phyloP scores from a whole-genome alignment of 495 filamentous ascomycete species.

The Neurospora sp. region DNA sequence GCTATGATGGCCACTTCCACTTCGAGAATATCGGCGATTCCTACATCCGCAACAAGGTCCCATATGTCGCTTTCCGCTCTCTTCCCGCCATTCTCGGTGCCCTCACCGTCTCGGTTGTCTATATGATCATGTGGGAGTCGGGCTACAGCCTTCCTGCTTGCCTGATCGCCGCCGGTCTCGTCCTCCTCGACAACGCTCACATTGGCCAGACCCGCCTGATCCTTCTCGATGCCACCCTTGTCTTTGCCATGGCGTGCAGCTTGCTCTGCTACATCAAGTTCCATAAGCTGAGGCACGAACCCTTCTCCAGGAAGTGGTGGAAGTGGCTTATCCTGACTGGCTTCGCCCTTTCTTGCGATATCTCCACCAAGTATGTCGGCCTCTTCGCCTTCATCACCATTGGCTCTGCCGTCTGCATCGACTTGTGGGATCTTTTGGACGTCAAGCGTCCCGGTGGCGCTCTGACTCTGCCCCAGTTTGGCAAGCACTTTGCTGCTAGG shows the following conservation, averaged over 20 bases:
- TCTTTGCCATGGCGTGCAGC: slow-evolving; percentile 91
- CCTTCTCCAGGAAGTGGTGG: slow-evolving; percentile 96
- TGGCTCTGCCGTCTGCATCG: slow-evolving; percentile 83
- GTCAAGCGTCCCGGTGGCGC: slow-evolving; percentile 71
- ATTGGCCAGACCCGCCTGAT: slow-evolving; percentile 96
- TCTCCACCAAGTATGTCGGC: slow-evolving; percentile 97
- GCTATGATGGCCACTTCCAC: slow-evolving; percentile 92
- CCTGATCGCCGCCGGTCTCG: slow-evolving; percentile 70
- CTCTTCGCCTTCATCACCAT: slow-evolving; percentile 93
- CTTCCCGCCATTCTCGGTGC: slow-evolving; percentile 88
- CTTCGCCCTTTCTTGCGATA: slow-evolving; percentile 89
- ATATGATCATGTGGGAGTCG: slow-evolving; percentile 99
- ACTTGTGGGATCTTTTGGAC: slow-evolving; percentile 91
- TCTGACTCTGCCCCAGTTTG: slow-evolving; percentile 66
- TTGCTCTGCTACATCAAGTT: slow-evolving; percentile 91
- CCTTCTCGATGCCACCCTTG: slow-evolving; percentile 85
- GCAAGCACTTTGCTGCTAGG: slow-evolving; percentile 83
- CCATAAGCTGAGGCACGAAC: slow-evolving; percentile 86
- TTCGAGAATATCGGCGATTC: slow-evolving; percentile 99
- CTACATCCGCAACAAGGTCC: slow-evolving; percentile 93
- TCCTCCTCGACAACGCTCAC: slow-evolving; percentile 97
- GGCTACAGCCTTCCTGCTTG: slow-evolving; percentile 93
- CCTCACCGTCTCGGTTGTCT: slow-evolving; percentile 86
- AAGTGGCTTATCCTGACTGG: slow-evolving; percentile 97
- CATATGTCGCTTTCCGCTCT: slow-evolving; percentile 89